These are phyloP conservation scores for Rubia peregrina DNA, from an alignment of 305 asterid genomes.

Conservation along the genomic window DNA sequence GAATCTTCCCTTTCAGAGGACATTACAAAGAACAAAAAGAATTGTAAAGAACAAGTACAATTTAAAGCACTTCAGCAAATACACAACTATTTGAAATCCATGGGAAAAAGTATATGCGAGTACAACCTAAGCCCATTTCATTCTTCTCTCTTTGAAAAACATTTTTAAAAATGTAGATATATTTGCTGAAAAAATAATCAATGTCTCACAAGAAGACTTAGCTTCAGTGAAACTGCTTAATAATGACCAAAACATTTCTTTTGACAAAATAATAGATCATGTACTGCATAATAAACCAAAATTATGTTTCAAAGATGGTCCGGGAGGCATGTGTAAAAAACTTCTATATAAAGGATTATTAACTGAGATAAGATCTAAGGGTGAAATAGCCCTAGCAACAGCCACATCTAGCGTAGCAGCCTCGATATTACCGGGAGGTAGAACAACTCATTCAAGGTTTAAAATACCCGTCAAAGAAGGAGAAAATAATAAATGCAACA, in stretches of 20 bases:
- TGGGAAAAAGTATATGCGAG: neutral
- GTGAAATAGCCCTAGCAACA: neutral
- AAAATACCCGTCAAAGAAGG: neutral
- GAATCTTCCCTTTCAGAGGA: neutral
- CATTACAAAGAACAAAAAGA: neutral
- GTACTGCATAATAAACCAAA: neutral
- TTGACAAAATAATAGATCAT: neutral
- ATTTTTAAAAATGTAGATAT: neutral
- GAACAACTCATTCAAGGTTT: neutral
- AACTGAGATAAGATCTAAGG: neutral
- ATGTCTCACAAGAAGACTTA: neutral
- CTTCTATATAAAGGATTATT: neutral
- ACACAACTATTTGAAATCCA: neutral
- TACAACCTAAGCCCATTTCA: neutral
- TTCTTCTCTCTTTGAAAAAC: neutral
- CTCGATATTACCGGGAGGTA: neutral
- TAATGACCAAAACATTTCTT: neutral
- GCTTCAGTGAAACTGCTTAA: neutral
- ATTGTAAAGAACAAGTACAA: neutral
- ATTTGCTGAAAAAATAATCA: neutral
- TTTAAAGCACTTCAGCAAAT: neutral
- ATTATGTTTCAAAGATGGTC: neutral
- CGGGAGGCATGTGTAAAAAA: neutral
- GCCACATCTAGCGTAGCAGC: neutral
- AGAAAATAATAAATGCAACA: neutral